Conservation (phyloP, 257 asterid genomes). For the Nicotiana paniculata region DNA sequence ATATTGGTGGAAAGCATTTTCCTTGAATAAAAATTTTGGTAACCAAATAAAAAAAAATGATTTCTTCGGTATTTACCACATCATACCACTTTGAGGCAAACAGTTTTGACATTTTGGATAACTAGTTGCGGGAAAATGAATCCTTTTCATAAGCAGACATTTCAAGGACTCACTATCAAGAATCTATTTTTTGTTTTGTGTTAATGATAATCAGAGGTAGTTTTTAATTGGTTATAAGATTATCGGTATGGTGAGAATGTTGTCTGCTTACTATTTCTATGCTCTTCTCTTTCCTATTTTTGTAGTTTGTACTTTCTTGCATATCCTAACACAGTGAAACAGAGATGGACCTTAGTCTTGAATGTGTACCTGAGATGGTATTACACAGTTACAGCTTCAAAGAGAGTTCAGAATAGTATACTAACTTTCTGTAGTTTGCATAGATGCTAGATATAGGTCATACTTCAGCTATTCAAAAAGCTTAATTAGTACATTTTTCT, state of each 20-base stretch:
- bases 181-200: neutral
- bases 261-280: neutral
- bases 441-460: neutral
- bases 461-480: neutral
- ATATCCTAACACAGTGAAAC: neutral
- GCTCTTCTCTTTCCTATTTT: neutral
- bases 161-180: neutral
- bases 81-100: neutral
- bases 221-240: neutral
- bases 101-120: neutral
- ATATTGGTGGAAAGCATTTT: neutral
- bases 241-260: neutral
- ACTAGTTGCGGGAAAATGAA: neutral
- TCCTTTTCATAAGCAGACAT: neutral
- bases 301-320: neutral
- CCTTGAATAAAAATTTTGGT: neutral
- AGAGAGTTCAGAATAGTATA: neutral
- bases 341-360: neutral
- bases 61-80: neutral
- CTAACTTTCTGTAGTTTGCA: neutral
- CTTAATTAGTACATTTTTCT: neutral
- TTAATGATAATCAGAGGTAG: neutral
- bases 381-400: neutral
- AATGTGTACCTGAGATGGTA: neutral
- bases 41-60: neutral